phyloP scores from a whole-genome alignment of 2,329 filamentous ascomycete species.

The Byssochlamys sp. region DNA sequence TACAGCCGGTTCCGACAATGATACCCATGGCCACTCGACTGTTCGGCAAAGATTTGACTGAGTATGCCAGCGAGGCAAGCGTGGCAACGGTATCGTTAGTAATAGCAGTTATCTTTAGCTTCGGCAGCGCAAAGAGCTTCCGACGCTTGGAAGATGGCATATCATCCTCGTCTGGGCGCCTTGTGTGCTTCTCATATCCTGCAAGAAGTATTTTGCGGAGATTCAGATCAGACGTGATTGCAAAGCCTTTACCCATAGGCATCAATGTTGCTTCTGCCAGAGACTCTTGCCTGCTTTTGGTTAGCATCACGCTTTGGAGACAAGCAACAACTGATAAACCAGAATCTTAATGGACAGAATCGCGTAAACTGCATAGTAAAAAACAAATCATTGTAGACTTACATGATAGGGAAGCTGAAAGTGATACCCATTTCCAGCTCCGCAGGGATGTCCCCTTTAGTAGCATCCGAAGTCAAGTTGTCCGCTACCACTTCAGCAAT shows the following conservation, averaged over 20 bases:
- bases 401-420: constrained; percentile 44
- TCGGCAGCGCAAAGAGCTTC: constrained; percentile 47
- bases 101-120: constrained; percentile 63
- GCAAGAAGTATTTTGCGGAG: constrained; percentile 45
- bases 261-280: constrained; percentile 47
- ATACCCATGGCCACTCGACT: constrained; percentile 67
- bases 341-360: neutral
- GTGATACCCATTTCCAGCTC: constrained; percentile 42
- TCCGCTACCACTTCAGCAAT: constrained; percentile 63
- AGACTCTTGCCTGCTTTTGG: constrained; percentile 37
- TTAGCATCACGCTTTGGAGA: constrained; percentile 2
- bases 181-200: constrained; percentile 46
- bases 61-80: constrained; percentile 65
- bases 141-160: constrained; percentile 37
- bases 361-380: neutral
- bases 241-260: constrained; percentile 51
- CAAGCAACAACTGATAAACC: neutral
- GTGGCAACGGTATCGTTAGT: constrained; percentile 75
- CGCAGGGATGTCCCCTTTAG: constrained; percentile 30
- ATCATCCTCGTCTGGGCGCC: constrained; percentile 26
- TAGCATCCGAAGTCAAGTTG: constrained; percentile 32
- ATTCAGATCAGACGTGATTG: constrained; percentile 46
- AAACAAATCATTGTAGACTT: constrained; percentile 12
- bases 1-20: constrained; percentile 72
- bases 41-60: constrained; percentile 50